Conservation (phyloP, 2,329 filamentous ascomycete genomes). For the Trichoderma atroviride region DNA sequence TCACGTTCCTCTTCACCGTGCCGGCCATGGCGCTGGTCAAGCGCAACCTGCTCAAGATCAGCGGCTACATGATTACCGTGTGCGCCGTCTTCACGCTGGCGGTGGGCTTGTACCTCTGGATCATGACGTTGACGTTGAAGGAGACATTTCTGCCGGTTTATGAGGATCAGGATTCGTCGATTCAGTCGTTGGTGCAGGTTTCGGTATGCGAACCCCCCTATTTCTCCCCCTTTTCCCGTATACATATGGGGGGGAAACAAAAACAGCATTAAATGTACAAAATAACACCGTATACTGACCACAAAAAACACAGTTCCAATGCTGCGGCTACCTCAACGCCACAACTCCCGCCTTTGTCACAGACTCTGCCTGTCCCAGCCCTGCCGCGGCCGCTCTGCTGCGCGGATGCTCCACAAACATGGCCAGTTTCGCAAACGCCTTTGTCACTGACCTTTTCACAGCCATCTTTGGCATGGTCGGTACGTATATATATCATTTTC, state of each 20-base stretch:
- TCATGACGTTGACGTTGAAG: slow-evolving; percentile 70
- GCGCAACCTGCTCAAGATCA: slow-evolving; percentile 70
- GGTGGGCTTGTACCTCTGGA: slow-evolving; percentile 70
- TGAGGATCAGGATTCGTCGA: slow-evolving; percentile 54
- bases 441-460: slow-evolving; percentile 77
- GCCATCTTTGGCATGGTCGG: slow-evolving; percentile 78
- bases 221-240: too few species aligned
- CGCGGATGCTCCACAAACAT: slow-evolving; percentile 71
- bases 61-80: slow-evolving; percentile 65
- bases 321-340: slow-evolving; percentile 78
- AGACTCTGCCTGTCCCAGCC: slow-evolving; percentile 68
- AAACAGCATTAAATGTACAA: neutral
- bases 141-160: slow-evolving; percentile 64
- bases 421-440: slow-evolving; percentile 68
- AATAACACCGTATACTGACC: neutral
- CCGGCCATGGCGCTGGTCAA: slow-evolving; percentile 70
- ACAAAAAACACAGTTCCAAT: slow-evolving; percentile 63
- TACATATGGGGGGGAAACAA: neutral
- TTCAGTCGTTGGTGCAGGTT: slow-evolving; percentile 72
- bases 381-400: slow-evolving; percentile 69
- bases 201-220: slow-evolving; percentile 53
- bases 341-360: slow-evolving; percentile 72
- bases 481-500: slow-evolving; percentile 35
- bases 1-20: slow-evolving; percentile 69
- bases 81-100: slow-evolving; percentile 66